Conservation (phyloP, 768 basidiomycete species). For the Psilocybe tampanensis region DNA sequence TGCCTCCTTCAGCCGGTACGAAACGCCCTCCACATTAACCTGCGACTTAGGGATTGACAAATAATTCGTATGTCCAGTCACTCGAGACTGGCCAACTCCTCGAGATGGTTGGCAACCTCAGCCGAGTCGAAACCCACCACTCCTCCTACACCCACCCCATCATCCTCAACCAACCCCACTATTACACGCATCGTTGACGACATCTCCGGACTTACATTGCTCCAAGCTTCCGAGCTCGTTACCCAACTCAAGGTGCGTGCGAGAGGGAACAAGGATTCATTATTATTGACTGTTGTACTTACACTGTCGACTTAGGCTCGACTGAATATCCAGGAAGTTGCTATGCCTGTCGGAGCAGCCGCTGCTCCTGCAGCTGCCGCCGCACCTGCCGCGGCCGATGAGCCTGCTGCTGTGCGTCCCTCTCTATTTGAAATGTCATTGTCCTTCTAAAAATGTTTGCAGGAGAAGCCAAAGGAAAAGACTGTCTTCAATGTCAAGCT, state of each 20-base stretch:
- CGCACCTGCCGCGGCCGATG: conserved; percentile 58
- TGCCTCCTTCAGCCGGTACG: conserved; percentile 36
- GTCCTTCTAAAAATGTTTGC: conserved; percentile 3
- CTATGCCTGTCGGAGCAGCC: conserved; percentile 79
- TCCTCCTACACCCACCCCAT: conserved; percentile 43
- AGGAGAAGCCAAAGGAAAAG: conserved; percentile 99
- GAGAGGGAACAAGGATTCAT: conserved; percentile 11
- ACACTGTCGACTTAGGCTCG: conserved; percentile 57
- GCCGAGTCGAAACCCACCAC: conserved; percentile 44
- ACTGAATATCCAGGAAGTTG: conserved; percentile 97
- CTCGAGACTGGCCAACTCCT: conserved; percentile 37
- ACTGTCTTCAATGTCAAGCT: conserved; percentile 95
- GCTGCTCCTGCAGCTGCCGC: conserved; percentile 58
- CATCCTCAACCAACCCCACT: conserved; percentile 55
- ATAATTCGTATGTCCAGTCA: conserved; percentile 29
- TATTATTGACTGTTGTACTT: not conserved
- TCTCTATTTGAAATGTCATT: not conserved
- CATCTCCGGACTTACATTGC: conserved; percentile 83
- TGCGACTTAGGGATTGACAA: conserved; percentile 10
- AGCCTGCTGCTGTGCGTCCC: conserved; percentile 58
- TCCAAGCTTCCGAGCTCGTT: conserved; percentile 96
- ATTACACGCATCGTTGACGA: conserved; percentile 88
- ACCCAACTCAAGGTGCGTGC: conserved; percentile 86
- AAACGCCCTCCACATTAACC: not conserved
- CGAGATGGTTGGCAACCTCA: conserved; percentile 62